These are phyloP conservation scores for Candida golubevii DNA, from an alignment of 805 yeast species.

Conservation along the genomic window DNA sequence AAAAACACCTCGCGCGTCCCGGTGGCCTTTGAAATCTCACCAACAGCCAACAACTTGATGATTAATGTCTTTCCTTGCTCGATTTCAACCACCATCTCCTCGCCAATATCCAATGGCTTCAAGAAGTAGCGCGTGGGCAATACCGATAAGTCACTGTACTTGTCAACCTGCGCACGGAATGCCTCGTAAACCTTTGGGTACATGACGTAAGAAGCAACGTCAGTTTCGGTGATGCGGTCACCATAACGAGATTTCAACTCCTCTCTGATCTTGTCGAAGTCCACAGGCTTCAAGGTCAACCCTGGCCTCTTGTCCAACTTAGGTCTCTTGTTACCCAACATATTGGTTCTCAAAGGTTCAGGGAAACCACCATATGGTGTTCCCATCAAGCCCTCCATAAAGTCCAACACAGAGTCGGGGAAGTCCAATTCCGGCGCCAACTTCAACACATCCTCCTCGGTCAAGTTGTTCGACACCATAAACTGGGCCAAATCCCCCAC, in stretches of 20 bases:
- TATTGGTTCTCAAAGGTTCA: conserved; percentile 92
- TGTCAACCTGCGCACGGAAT: conserved; percentile 66
- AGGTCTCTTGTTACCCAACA: conserved; percentile 88
- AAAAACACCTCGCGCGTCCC: conserved; percentile 96
- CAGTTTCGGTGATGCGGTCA: conserved; percentile 66
- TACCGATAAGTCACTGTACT: conserved; percentile 89
- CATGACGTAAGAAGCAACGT: conserved; percentile 95
- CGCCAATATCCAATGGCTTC: conserved; percentile 81
- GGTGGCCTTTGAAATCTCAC: conserved; percentile 77
- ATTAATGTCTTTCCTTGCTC: conserved; percentile 94
- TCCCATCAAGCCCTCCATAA: conserved; percentile 99
- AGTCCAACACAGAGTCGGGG: conserved; percentile 98
- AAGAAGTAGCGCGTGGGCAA: conserved; percentile 90
- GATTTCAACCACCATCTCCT: conserved; percentile 83
- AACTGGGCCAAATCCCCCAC: conserved; percentile 99
- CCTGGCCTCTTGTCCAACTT: conserved; percentile 92
- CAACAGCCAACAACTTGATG: conserved; percentile 86
- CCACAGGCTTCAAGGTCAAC: conserved; percentile 78
- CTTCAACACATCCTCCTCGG: conserved; percentile 77
- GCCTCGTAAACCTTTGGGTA: conserved; percentile 96
- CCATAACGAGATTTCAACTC: conserved; percentile 79
- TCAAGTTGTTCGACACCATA: conserved; percentile 93
- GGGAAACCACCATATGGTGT: conserved; percentile 99
- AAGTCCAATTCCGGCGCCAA: conserved; percentile 90
- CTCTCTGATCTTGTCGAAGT: conserved; percentile 64